Base-by-base conservation (phyloP, 139 green algal species). In the Chlamydomonas schloesseri region DNA sequence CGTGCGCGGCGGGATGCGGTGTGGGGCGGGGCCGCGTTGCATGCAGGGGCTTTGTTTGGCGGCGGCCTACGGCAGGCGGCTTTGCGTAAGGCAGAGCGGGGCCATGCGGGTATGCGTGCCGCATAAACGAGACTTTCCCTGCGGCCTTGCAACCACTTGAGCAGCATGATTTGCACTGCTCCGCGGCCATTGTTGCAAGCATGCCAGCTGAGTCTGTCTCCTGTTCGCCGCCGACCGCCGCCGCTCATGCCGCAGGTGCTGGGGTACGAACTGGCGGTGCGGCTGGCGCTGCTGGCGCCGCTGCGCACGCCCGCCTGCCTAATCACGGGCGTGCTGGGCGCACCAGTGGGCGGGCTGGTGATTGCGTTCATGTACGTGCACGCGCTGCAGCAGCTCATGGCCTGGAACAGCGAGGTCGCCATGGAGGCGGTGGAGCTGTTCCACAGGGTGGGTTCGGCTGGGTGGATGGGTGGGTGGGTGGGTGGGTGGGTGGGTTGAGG, bases 401-500 rank as follows among this genome's bases (percentile, higher is more conserved):
- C 46, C 67, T 86, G 80, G 80, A 86, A 86, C 68, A 86, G 80
- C 80, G 80, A 78, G 68, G 23, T 86, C 36, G 57, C 80, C 29
- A 53, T 69, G 80, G 80, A 86, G 69, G 80, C 80, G 69, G 80
- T 86, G 80, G 80, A 86, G 80, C 31, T 78, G 53, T 86, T 86
- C 80, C 80, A 86, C 80, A 36, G 80, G 80, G 78, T 84, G 46
- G 34, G 64, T 31, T 23, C 21, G 18, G 17, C 47, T 1, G 9
- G 72, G 9, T 31, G 46, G n/a, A n/a, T n/a, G n/a, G n/a, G 46
- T 9, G 42, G 10, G 23, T 55, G 34, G 18, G 65, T 6, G n/a
- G 24, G 28, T 31, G 24, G 28, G 26, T 24, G 2, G 62, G 3
- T 4, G 4, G 26, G 71, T 42, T 20, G 2, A 37, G 13, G 28